phyloP scores from a whole-genome alignment of 345 rosid species.

The Orychophragmus violaceus region DNA sequence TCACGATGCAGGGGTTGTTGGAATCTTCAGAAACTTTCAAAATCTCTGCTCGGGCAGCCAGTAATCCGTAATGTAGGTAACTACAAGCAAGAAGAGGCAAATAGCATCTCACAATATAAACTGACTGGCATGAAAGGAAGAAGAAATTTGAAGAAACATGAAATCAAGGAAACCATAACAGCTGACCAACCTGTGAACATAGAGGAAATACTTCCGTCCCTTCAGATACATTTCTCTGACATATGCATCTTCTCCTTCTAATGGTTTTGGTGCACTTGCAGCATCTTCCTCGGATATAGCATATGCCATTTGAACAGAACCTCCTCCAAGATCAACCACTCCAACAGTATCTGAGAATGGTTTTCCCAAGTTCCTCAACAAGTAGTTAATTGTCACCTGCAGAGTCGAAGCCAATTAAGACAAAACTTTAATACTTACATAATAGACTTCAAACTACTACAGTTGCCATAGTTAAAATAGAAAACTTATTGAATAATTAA shows the following conservation, averaged over 20 bases:
- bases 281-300: slow-evolving; percentile 83
- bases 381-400: slow-evolving; percentile 92
- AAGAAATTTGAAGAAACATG: slow-evolving; percentile 1
- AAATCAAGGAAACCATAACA: neutral
- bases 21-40: slow-evolving; percentile 59
- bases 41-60: slow-evolving; percentile 96
- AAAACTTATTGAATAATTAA: neutral
- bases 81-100: slow-evolving; percentile 41
- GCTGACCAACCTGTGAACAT: slow-evolving; percentile 77
- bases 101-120: neutral
- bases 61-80: slow-evolving; percentile 86
- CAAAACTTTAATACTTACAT: neutral
- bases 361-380: slow-evolving; percentile 73
- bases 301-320: slow-evolving; percentile 99
- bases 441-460: neutral
- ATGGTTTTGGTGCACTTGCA: slow-evolving; percentile 60
- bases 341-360: slow-evolving; percentile 76
- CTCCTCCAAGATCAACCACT: slow-evolving; percentile 99
- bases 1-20: slow-evolving; percentile 72
- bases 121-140: neutral
- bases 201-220: slow-evolving; percentile 76
- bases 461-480: neutral
- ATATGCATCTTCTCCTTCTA: slow-evolving; percentile 68
- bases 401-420: slow-evolving; percentile 1
- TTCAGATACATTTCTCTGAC: slow-evolving; percentile 74